Percentiles rank a stretch among this genome's conserved stretches.
These are phyloP conservation scores for Arthrinium phaeospermum DNA, from an alignment of 2,329 filamentous ascomycete genomes.

Conservation along the genomic window DNA sequence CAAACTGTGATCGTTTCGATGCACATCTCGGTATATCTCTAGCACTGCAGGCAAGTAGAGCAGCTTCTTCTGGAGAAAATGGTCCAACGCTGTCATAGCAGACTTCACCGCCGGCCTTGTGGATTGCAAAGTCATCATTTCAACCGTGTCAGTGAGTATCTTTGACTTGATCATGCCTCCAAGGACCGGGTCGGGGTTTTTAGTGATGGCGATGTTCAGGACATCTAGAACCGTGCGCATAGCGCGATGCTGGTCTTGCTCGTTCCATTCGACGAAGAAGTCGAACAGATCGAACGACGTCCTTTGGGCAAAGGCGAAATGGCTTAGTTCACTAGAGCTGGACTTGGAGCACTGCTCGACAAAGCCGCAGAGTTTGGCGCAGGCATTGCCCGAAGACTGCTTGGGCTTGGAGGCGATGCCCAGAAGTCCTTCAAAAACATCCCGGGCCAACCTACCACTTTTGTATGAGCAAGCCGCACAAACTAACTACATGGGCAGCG, in stretches of 20 bases:
- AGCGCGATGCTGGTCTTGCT: constrained; percentile 67
- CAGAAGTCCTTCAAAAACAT: constrained; percentile 55
- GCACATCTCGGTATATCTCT: constrained; percentile 45
- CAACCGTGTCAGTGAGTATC: constrained; percentile 59
- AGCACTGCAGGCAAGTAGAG: constrained; percentile 55
- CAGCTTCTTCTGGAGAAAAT: constrained; percentile 67
- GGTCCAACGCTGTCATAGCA: constrained; percentile 69
- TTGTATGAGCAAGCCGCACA: constrained; percentile 21
- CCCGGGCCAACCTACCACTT: constrained; percentile 39
- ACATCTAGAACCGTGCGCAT: constrained; percentile 68
- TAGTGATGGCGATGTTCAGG: constrained; percentile 55
- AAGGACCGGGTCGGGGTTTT: constrained; percentile 52
- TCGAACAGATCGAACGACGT: constrained; percentile 59
- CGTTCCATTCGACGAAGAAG: constrained; percentile 71
- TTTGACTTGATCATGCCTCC: constrained; percentile 47
- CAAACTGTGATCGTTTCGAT: constrained; percentile 32
- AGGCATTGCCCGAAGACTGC: constrained; percentile 61
- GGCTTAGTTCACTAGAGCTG: constrained; percentile 44
- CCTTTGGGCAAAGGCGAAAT: constrained; percentile 57
- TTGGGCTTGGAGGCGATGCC: constrained; percentile 57
- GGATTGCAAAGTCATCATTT: constrained; percentile 64
- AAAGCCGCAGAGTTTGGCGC: constrained; percentile 65
- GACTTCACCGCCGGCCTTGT: constrained; percentile 72
- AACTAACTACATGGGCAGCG: neutral
- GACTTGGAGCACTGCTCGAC: constrained; percentile 65